Evolutionary conservation across 495 filamentous ascomycete species (phyloP), one percentile per base, ranked within the genome.

Genomic region (Amorphotheca resinae): DNA sequence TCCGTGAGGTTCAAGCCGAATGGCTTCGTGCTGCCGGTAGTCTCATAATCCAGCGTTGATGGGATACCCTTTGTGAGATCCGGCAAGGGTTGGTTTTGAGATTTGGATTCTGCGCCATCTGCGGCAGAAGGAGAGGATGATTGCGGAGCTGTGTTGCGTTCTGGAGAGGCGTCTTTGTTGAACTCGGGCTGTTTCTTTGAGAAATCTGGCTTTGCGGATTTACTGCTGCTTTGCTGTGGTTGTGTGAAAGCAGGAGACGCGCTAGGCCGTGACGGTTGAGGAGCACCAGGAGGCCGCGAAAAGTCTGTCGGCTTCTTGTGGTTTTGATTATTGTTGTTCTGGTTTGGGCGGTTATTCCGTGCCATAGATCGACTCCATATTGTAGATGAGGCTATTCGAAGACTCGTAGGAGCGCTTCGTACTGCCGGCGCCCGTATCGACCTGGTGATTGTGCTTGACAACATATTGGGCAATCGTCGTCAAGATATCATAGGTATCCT

Each of bases 1-100:
- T 79, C 73, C 3, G 76, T 72, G 8, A 80, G 59, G 33, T 79
- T 71, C 41, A 84, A 30, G 18, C 48, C 60, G 21, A 63, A 55
- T 43, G 31, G 49, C 28, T 59, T 57, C 28, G 69, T 68, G 32
- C 70, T 70, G 18, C 63, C 62, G 9, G 66, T 67, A 3, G 63
- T 72, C 59, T 82, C 76, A 47, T 81, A 74, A 55, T 91, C 84
- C 25, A 93, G 67, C 14, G 87, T 93, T 15, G 87, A 93, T 0
- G 87, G 87, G 45, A 95, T 91, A 49, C 87, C 87, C 57, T 89
- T 80, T 6, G 84, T 89, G 17, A 95, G 73, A 56, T 95, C 87
- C 43, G 87, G 87, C 14, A 95, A 70, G 15, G 80, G 78, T 52
- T 72, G 63, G 2, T 64, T 58, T 45, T 68, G 58, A 32, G 61